Conservation (phyloP, 805 yeast genomes). For the Lipomyces oligophaga region DNA sequence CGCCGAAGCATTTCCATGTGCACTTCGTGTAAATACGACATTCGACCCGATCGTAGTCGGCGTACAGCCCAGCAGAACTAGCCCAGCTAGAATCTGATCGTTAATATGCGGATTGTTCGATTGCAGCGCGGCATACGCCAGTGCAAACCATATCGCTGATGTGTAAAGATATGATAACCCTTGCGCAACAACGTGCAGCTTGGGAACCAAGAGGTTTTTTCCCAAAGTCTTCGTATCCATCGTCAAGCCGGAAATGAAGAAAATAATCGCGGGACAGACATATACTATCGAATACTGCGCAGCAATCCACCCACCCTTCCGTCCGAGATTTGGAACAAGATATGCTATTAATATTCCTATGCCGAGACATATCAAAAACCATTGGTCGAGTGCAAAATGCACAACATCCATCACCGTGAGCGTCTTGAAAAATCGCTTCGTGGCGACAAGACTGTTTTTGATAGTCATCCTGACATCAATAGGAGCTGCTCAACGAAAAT, state of each 20-base stretch:
- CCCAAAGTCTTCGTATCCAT: conserved; percentile 63
- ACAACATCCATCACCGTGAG: conserved; percentile 15
- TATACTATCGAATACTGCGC: conserved; percentile 79
- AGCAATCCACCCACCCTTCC: conserved; percentile 70
- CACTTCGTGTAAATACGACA: conserved; percentile 84
- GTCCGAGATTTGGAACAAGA: conserved; percentile 76
- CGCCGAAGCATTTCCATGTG: conserved; percentile 77
- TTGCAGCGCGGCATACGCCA: conserved; percentile 60
- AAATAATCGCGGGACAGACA: conserved; percentile 83
- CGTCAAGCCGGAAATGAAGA: conserved; percentile 74
- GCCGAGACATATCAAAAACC: conserved; percentile 75
- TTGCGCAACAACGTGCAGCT: conserved; percentile 72
- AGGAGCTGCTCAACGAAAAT: too few species aligned
- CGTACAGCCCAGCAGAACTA: conserved; percentile 76
- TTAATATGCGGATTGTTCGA: conserved; percentile 59
- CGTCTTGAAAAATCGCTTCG: too few species aligned
- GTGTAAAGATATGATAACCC: conserved; percentile 59
- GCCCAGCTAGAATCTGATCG: conserved; percentile 72
- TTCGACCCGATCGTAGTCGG: conserved; percentile 94
- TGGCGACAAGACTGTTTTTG: too few species aligned
- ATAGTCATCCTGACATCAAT: too few species aligned
- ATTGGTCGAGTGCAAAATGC: conserved; percentile 38
- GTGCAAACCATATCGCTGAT: conserved; percentile 63
- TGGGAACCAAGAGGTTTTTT: conserved; percentile 66
- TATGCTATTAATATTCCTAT: conserved; percentile 70